Percentiles rank a stretch among this genome's conserved stretches.
These are phyloP conservation scores for Cyathus striatus DNA, from an alignment of 768 basidiomycete genomes.

Conservation along the genomic window DNA sequence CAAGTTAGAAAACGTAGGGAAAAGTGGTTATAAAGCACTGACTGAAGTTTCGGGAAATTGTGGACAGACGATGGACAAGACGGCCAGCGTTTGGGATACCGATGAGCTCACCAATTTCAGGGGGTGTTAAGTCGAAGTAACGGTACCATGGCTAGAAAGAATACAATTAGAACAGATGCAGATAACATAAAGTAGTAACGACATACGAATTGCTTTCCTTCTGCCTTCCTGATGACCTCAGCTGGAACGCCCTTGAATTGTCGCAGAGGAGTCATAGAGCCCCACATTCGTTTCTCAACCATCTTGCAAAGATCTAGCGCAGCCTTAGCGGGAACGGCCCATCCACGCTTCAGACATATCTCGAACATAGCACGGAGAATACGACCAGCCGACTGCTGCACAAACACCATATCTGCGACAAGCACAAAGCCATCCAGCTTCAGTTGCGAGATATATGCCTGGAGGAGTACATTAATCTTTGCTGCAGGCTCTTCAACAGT, in stretches of 20 bases:
- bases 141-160: conserved; percentile 16
- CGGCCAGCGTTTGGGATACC: conserved; percentile 92
- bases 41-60: conserved; percentile 93
- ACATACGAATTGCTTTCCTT: conserved; percentile 94
- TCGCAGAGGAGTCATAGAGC: conserved; percentile 93
- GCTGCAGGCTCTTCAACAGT: conserved; percentile 93
- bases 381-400: conserved; percentile 94
- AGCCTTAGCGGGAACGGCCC: conserved; percentile 90
- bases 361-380: conserved; percentile 97
- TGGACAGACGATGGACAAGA: conserved; percentile 88
- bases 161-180: background rate
- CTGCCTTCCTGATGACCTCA: conserved; percentile 85
- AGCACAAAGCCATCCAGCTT: conserved; percentile 90
- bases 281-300: conserved; percentile 91
- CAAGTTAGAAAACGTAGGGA: background rate
- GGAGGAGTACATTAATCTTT: conserved; percentile 94
- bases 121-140: conserved; percentile 91
- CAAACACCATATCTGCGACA: conserved; percentile 91
- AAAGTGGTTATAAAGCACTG: conserved; percentile 17
- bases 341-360: conserved; percentile 96
- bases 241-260: conserved; percentile 91
- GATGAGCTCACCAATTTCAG: conserved; percentile 93
- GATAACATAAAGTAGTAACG: background rate
- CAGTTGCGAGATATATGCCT: conserved; percentile 90
- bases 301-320: conserved; percentile 95